Evolutionary conservation across 2,329 filamentous ascomycete genomes (phyloP), one percentile per base, ranked within the genome.

Genomic region (Ascochyta fabae): DNA sequence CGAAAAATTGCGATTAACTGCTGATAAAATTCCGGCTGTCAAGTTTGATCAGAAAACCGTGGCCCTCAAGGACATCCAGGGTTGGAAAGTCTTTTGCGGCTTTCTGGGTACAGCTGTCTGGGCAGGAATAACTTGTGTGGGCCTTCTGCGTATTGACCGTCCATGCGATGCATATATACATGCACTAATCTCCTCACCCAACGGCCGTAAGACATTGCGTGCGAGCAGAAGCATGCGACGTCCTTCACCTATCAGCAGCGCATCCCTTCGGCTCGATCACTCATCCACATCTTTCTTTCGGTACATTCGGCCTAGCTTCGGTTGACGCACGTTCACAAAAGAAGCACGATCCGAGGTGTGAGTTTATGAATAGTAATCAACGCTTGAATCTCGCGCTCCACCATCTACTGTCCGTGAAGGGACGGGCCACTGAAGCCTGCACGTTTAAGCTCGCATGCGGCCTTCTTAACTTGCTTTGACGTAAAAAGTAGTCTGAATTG

Each of bases 351-450:
- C 46, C 53, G 51, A 54, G 39, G 45, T 27, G 27, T 33, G 19
- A 29, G 36, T 2, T 26, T 4, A 24, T 56, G 53, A 47, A 56
- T 50, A 50, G 47, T 51, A 56, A 56, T 51, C 47, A 56, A 10
- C 19, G 27, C 12, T 23, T 16, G 31, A 26, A 3, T 4, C 19
- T n/a, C 24, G 12, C 19, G 23, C 12, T 43, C 16, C 43, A 33
- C 43, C 27, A 36, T 13, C 5, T 8, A 22, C 36, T 7, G 4
- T 15, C 36, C 9, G 3, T 16, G 8, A 38, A 38, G 7, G 7
- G 35, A 35, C 6, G 9, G 8, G 12, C 3, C 2, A 12, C 9
- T 10, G 9, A 29, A 9, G 12, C 3, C 9, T 4, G 12, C 12
- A 9, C 27, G 8, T 8, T 4, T 29, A 8, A 10, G 8, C 27